Evolutionary conservation across 1,284 basidiomycete species (phyloP), one percentile per base, ranked within the genome.

Genomic region (Cystobasidium sp.): DNA sequence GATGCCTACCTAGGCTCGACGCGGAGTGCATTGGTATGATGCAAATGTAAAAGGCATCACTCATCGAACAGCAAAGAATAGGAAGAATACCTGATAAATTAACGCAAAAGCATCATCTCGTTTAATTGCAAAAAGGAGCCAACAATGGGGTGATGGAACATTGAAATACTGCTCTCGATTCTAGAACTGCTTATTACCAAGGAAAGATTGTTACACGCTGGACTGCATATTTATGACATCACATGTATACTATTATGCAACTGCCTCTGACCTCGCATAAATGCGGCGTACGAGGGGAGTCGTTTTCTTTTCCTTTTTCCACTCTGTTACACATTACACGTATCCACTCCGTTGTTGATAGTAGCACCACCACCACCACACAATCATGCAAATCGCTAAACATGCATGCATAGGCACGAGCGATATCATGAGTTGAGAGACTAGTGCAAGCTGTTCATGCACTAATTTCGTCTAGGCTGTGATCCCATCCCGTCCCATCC

Each of bases 1-100:
- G 78, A 78, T 18, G 58, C 74, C 44, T 68, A 68, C 55, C 39
- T 73, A 1, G 56, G 56, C 20, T 37, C 70, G 16, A 66, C 39
- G 47, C 37, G 64, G 14, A 53, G 22, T 10, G 61, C 61, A 8
- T 20, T 63, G 14, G 61, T 12, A 6, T 63, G 47, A 51, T 51
- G 16, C 16, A 51, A 20, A 51, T 51, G 3, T 51, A 51, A 20
- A 51, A 31, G 31, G 31, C 31, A 31, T 31, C 31, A 31, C 47
- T 51, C 20, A 14, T 2, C 14, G 16, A 51, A 51, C 16, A 16
- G 47, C 20, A 20, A 14, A 14, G 47, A 51, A 14, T 20, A 51
- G 14, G 47, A 14, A 51, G 47, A 16, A 16, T 51, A 51, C 14
- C 20, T 14, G 47, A 16, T 51, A 16, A 20, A 51, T 51, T 51